Conservation (phyloP, 2,329 filamentous ascomycete genomes). For the Aspergillus costaricaensis region DNA sequence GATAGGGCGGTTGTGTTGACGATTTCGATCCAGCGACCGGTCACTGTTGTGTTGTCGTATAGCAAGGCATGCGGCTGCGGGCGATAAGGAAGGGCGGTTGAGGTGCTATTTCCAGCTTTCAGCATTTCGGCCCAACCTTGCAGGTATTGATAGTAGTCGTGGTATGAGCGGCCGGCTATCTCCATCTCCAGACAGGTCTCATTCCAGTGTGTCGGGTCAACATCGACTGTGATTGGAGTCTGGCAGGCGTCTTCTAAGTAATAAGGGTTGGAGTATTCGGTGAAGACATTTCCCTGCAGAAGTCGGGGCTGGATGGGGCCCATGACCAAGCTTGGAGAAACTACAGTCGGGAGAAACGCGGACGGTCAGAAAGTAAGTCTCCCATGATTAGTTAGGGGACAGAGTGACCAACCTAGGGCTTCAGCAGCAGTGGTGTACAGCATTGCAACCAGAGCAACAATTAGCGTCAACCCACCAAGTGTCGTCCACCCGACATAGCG, state of each 20-base stretch:
- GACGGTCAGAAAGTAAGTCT: background rate
- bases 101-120: slow-evolving; percentile 46
- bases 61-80: slow-evolving; percentile 65
- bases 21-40: slow-evolving; percentile 67
- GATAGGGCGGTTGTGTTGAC: slow-evolving; percentile 57
- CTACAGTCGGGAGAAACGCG: slow-evolving; percentile 30
- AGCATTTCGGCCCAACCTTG: slow-evolving; percentile 57
- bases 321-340: slow-evolving; percentile 69
- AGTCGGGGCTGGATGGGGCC: slow-evolving; percentile 53
- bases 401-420: slow-evolving; percentile 54
- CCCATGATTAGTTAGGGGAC: background rate
- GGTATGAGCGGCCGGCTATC: slow-evolving; percentile 67
- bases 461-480: slow-evolving; percentile 64
- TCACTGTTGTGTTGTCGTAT: slow-evolving; percentile 72
- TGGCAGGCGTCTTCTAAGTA: slow-evolving; percentile 62
- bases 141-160: slow-evolving; percentile 67
- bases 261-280: slow-evolving; percentile 63
- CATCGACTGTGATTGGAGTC: slow-evolving; percentile 56
- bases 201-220: slow-evolving; percentile 46
- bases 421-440: slow-evolving; percentile 78
- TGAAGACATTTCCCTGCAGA: slow-evolving; percentile 59
- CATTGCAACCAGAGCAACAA: slow-evolving; percentile 66
- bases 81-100: slow-evolving; percentile 49
- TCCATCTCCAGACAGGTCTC: slow-evolving; percentile 68
- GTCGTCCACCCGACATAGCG: slow-evolving; percentile 64